Evolutionary conservation across 192 early-diverging fungal species (phyloP).

Genomic region (Rhizophlyctis rosea): DNA sequence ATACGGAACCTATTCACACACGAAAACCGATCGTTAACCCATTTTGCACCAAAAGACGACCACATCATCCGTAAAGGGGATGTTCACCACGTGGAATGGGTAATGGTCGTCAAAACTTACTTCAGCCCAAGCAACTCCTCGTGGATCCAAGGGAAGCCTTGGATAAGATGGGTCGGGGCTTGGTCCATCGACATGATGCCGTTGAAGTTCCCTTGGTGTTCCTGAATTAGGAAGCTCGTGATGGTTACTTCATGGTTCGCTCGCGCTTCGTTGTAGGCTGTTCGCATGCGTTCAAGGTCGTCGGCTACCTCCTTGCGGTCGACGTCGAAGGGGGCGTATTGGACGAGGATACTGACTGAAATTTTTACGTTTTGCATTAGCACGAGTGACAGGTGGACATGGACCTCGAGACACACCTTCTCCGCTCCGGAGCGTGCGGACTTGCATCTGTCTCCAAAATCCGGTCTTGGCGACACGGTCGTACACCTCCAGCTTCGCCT

Average conservation of each 20-base stretch:
- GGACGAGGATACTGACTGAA: slow-evolving; percentile 60
- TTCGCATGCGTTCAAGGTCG: slow-evolving; percentile 29
- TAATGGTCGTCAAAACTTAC: too few species aligned
- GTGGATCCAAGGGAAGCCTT: slow-evolving; percentile 55
- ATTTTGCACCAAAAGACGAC: background rate
- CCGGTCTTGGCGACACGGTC: slow-evolving; percentile 50
- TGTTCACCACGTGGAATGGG: too few species aligned
- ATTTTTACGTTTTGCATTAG: background rate
- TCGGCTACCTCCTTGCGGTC: slow-evolving; percentile 28
- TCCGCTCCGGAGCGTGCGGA: slow-evolving; percentile 57
- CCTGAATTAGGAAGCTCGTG: slow-evolving; percentile 54
- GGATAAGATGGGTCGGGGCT: slow-evolving; percentile 38
- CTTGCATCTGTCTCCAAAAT: slow-evolving; percentile 62
- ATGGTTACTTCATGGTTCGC: slow-evolving; percentile 20
- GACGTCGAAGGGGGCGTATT: slow-evolving; percentile 50
- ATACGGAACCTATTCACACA: slow-evolving; percentile 64
- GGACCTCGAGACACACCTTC: slow-evolving; percentile 42
- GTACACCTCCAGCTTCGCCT: slow-evolving; percentile 34
- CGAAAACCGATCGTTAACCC: too few species aligned
- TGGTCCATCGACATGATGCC: slow-evolving; percentile 57
- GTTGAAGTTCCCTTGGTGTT: slow-evolving; percentile 45
- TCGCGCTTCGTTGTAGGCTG: slow-evolving; percentile 9
- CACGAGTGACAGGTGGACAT: slow-evolving; percentile 3
- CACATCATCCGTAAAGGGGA: too few species aligned
- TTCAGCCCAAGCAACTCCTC: slow-evolving; percentile 63